Percentiles rank a stretch among this genome's conserved stretches.
These are phyloP conservation scores for Sclerotinia nivalis DNA, from an alignment of 2,329 filamentous ascomycete species.

Conservation along the genomic window DNA sequence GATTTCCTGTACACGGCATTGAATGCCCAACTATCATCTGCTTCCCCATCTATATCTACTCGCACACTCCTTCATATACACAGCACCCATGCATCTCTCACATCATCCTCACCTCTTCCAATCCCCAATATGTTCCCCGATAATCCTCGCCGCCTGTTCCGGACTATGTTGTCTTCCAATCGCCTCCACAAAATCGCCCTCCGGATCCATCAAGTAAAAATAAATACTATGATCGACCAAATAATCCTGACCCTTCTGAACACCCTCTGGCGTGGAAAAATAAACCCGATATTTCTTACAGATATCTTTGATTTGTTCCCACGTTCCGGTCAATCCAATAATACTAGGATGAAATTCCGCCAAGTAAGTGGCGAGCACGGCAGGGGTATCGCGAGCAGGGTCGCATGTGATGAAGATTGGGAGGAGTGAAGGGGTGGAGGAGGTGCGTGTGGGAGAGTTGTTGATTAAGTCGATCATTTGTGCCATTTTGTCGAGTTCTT, in stretches of 20 bases:
- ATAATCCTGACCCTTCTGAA: conserved; percentile 94
- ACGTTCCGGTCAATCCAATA: conserved; percentile 87
- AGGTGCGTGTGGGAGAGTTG: conserved; percentile 40
- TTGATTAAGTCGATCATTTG: conserved; percentile 78
- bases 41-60: neutral
- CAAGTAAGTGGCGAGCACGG: conserved; percentile 82
- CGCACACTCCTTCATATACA: neutral
- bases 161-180: conserved; percentile 93
- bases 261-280: conserved; percentile 86
- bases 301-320: conserved; percentile 88
- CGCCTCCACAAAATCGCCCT: conserved; percentile 97
- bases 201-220: conserved; percentile 98
- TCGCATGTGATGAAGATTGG: conserved; percentile 94
- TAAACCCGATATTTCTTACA: conserved; percentile 98
- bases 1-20: neutral
- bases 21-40: neutral
- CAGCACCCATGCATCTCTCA: neutral
- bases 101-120: conserved; percentile 52
- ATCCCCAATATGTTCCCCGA: conserved; percentile 81
- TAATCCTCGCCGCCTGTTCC: conserved; percentile 79
- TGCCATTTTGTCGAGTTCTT: conserved; percentile 99
- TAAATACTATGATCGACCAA: conserved; percentile 99
- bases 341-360: conserved; percentile 86
- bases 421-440: conserved; percentile 51
- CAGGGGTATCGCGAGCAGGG: conserved; percentile 83